Evolutionary conservation across 306 rosid species (phyloP).

Genomic region (Herpetospermum pedunculosum): DNA sequence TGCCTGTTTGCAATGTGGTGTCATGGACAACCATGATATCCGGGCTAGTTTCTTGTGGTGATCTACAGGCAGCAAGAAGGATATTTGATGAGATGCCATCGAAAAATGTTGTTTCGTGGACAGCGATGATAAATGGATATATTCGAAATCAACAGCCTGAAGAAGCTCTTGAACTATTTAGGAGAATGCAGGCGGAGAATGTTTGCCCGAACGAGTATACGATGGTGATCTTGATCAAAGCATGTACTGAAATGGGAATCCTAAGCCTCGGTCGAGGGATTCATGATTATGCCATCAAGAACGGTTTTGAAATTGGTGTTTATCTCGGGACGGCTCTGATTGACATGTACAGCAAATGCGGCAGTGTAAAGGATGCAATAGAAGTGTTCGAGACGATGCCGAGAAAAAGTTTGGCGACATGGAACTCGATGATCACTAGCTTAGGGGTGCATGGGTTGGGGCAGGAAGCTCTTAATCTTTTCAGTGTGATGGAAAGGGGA

Average conservation of each 20-base stretch:
- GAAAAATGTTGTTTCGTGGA: slow-evolving; percentile 64
- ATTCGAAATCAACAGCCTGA: slow-evolving; percentile 30
- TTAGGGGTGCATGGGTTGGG: slow-evolving; percentile 63
- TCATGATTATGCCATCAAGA: slow-evolving; percentile 37
- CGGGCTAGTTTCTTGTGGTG: slow-evolving; percentile 35
- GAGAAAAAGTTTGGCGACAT: slow-evolving; percentile 43
- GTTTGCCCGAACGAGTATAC: slow-evolving; percentile 55
- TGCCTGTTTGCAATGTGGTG: slow-evolving; percentile 42
- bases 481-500: slow-evolving; percentile 31
- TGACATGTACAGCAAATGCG: slow-evolving; percentile 71
- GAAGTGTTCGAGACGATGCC: slow-evolving; percentile 35
- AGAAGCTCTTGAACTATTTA: slow-evolving; percentile 38
- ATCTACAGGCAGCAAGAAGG: slow-evolving; percentile 23
- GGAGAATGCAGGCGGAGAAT: slow-evolving; percentile 41
- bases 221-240: slow-evolving; percentile 45
- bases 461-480: slow-evolving; percentile 32
- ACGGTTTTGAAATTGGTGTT: slow-evolving; percentile 32
- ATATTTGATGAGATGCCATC: slow-evolving; percentile 42
- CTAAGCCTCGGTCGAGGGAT: slow-evolving; percentile 40
- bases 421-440: slow-evolving; percentile 69
- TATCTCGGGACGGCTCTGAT: slow-evolving; percentile 55
- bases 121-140: slow-evolving; percentile 55
- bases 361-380: slow-evolving; percentile 39
- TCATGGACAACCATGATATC: slow-evolving; percentile 53
- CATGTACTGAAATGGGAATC: slow-evolving; percentile 51